Conservation (phyloP, 768 basidiomycete species). For the Rubroboletus pulcherrimus region DNA sequence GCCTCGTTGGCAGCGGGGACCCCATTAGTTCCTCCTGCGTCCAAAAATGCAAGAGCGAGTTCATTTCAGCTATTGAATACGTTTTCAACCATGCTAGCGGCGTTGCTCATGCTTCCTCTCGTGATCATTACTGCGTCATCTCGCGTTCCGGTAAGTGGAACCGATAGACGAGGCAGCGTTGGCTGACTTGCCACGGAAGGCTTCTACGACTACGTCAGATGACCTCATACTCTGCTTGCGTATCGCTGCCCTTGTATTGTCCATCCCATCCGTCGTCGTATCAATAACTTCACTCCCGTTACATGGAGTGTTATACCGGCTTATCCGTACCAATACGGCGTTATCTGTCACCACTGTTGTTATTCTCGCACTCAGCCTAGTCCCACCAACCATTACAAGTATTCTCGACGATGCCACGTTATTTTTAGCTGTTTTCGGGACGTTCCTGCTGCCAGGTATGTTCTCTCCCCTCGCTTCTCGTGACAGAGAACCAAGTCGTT, state of each 20-base stretch:
- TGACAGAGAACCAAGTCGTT: background rate
- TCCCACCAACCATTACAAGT: slow-evolving; percentile 37
- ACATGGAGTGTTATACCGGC: slow-evolving; percentile 39
- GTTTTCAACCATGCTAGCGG: slow-evolving; percentile 46
- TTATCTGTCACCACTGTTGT: slow-evolving; percentile 40
- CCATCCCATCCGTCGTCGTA: slow-evolving; percentile 56
- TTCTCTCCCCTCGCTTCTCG: background rate
- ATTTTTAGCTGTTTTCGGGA: slow-evolving; percentile 48
- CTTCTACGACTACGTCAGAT: slow-evolving; percentile 1
- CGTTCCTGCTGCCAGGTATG: slow-evolving; percentile 62
- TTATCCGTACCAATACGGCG: slow-evolving; percentile 41
- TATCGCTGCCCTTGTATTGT: slow-evolving; percentile 51
- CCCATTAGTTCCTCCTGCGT: slow-evolving; percentile 3
- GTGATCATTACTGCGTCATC: slow-evolving; percentile 49
- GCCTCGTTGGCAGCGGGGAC: slow-evolving; percentile 48
- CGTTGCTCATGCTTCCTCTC: slow-evolving; percentile 53
- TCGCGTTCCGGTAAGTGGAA: slow-evolving; percentile 36
- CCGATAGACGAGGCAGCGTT: slow-evolving; percentile 22
- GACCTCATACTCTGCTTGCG: slow-evolving; percentile 37
- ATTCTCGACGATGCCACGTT: slow-evolving; percentile 48
- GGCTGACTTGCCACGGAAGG: slow-evolving; percentile 13
- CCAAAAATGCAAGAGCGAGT: slow-evolving; percentile 44
- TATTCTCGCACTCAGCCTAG: slow-evolving; percentile 43
- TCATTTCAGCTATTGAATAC: slow-evolving; percentile 59
- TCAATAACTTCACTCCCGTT: slow-evolving; percentile 53